These are phyloP conservation scores for Lentinula detonsa DNA, from an alignment of 768 basidiomycete species.

Conservation along the genomic window DNA sequence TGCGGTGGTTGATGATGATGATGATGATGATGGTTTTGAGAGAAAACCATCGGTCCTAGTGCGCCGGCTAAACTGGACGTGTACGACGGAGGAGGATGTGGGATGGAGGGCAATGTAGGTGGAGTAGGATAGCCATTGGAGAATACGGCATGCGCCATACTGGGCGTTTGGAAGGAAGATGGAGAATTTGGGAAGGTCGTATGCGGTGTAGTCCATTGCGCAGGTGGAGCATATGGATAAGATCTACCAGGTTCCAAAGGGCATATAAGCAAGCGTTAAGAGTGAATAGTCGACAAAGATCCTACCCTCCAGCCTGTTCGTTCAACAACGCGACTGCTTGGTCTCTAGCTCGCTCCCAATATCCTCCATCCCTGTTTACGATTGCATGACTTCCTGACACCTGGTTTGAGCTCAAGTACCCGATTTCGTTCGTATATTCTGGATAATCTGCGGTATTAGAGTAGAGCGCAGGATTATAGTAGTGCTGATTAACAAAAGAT, in stretches of 20 bases:
- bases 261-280: slow-evolving; percentile 12
- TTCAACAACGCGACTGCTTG: slow-evolving; percentile 57
- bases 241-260: slow-evolving; percentile 20
- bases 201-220: slow-evolving; percentile 27
- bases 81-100: slow-evolving; percentile 62
- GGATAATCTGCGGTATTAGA: slow-evolving; percentile 16
- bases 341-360: slow-evolving; percentile 60
- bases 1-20: slow-evolving; percentile 7
- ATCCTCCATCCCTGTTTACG: slow-evolving; percentile 35
- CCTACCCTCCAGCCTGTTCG: slow-evolving; percentile 46
- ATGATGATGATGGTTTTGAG: slow-evolving; percentile 10
- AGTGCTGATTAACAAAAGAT: slow-evolving; percentile 56
- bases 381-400: slow-evolving; percentile 20
- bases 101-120: slow-evolving; percentile 61
- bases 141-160: slow-evolving; percentile 61
- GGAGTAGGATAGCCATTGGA: slow-evolving; percentile 66
- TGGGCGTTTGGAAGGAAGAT: slow-evolving; percentile 46
- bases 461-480: slow-evolving; percentile 53
- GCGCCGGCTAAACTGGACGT: slow-evolving; percentile 50
- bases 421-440: slow-evolving; percentile 60
- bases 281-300: slow-evolving; percentile 10
- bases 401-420: slow-evolving; percentile 45
- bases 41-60: slow-evolving; percentile 42
- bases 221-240: slow-evolving; percentile 36
- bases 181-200: background rate